Conservation (phyloP, 345 rosid genomes). For the Psidium guajava region DNA sequence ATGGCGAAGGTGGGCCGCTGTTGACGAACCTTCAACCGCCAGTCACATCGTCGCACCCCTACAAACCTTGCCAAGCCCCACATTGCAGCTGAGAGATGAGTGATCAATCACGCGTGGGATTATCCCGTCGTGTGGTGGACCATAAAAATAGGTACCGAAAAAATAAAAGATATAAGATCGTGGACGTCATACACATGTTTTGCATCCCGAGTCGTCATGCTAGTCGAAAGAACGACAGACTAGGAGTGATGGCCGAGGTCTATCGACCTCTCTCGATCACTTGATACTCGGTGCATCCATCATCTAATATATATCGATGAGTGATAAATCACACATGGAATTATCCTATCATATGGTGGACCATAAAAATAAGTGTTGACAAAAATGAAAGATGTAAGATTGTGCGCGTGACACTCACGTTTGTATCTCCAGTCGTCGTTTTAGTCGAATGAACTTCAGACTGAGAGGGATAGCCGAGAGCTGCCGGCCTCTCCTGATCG, state of each 20-base stretch:
- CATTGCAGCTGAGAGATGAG: neutral
- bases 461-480: too few relatives aligned
- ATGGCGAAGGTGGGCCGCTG: neutral
- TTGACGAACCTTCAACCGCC: too few relatives aligned
- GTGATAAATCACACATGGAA: too few relatives aligned
- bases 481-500: too few relatives aligned
- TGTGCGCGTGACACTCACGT: too few relatives aligned
- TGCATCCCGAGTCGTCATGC: accelerated
- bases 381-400: too few relatives aligned
- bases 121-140: neutral
- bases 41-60: neutral
- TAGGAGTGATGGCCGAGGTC: neutral
- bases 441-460: too few relatives aligned
- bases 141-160: neutral
- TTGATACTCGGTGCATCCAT: neutral
- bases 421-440: too few relatives aligned
- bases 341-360: too few relatives aligned
- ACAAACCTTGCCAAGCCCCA: neutral
- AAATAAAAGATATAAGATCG: too few relatives aligned
- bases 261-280: accelerated
- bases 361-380: too few relatives aligned
- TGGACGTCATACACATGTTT: neutral
- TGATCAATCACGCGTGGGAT: neutral
- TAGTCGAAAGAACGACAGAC: neutral
- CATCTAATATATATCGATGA: neutral